phyloP scores from a whole-genome alignment of 257 asterid species.

The Capsicum chinense region DNA sequence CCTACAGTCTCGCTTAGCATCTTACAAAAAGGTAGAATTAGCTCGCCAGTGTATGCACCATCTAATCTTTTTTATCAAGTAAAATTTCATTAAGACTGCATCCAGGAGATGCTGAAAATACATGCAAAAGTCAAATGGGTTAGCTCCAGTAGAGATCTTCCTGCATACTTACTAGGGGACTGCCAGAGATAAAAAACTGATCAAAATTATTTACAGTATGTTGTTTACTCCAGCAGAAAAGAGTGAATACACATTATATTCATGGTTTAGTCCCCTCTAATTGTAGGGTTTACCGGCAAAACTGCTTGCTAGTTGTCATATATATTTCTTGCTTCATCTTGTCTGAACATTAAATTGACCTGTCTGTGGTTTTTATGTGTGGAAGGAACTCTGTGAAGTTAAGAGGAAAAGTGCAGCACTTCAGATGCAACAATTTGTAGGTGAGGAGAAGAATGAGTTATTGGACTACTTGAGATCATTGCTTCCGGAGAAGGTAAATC shows the following conservation, averaged over 20 bases:
- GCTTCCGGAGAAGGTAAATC: constrained; percentile 81
- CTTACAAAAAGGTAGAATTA: constrained; percentile 66
- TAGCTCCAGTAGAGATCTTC: constrained; percentile 1
- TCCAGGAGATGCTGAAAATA: not conserved
- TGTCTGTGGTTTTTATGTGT: constrained; percentile 29
- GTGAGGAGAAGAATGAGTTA: constrained; percentile 93
- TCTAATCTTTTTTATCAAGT: not conserved
- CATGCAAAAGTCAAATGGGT: not conserved
- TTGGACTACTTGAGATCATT: constrained; percentile 90
- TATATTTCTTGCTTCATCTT: not conserved
- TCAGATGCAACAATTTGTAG: constrained; percentile 98
- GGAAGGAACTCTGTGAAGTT: constrained; percentile 86
- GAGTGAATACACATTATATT: not conserved
- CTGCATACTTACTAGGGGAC: not conserved
- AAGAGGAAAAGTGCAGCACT: constrained; percentile 92
- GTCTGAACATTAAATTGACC: not conserved
- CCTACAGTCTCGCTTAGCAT: constrained; percentile 66
- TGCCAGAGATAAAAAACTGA: not conserved
- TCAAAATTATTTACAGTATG: not conserved
- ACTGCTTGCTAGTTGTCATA: not conserved
- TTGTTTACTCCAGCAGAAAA: not conserved
- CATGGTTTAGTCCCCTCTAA: not conserved
- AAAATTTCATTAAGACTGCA: not conserved
- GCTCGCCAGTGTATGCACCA: constrained; percentile 1
- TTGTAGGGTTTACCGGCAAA: constrained; percentile 4